Evolutionary conservation across 495 filamentous ascomycete species (phyloP).

Genomic region (Cetradonia linearis): DNA sequence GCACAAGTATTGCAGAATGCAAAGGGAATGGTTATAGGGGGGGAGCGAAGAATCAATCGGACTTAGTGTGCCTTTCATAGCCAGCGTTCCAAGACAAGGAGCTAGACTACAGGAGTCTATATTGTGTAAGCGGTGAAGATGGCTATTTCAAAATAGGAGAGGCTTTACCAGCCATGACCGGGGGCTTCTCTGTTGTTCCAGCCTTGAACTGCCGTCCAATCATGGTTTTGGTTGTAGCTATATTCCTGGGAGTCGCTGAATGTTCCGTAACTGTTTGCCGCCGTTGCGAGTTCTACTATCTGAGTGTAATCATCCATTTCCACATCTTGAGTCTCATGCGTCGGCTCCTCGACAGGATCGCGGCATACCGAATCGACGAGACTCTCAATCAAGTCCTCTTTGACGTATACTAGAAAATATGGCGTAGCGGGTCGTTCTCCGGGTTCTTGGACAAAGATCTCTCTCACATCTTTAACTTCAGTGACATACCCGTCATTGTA

Average conservation of each 20-base stretch:
- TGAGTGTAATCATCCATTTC: constrained; percentile 18
- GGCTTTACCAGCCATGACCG: constrained; percentile 11
- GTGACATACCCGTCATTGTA: constrained; percentile 86
- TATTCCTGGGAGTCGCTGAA: background rate
- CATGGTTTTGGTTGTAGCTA: background rate
- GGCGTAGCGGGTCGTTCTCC: constrained; percentile 56
- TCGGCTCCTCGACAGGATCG: constrained; percentile 28
- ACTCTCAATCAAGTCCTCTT: constrained; percentile 47
- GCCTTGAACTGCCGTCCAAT: background rate
- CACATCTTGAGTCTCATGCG: constrained; percentile 21
- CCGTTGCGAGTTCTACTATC: constrained; percentile 7
- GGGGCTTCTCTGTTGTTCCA: constrained; percentile 10
- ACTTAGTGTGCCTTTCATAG: background rate
- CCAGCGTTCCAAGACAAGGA: background rate
- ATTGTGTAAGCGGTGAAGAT: background rate
- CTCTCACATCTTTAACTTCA: constrained; percentile 47
- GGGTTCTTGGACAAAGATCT: constrained; percentile 56
- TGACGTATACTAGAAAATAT: constrained; percentile 82
- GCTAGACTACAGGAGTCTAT: constrained; percentile 10
- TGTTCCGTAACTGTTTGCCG: constrained; percentile 10
- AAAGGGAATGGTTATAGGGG: background rate
- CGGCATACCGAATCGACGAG: constrained; percentile 53
- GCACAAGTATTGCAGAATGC: background rate
- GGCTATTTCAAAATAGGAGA: background rate
- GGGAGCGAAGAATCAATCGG: background rate